Base-by-base conservation (phyloP, 495 filamentous ascomycete species). In the Penicillium steckii region DNA sequence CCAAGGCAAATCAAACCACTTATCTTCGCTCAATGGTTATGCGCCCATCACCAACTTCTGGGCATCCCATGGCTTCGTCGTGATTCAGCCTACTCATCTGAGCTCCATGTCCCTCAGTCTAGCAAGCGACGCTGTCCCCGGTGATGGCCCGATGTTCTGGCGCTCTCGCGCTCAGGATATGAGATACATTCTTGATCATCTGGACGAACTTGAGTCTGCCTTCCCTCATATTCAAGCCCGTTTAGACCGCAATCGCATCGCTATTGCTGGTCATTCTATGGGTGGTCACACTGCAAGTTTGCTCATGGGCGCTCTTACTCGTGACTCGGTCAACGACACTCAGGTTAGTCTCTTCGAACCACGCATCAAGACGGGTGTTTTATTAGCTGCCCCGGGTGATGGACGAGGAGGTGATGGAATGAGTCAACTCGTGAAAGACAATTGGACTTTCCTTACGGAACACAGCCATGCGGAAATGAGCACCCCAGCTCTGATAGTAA, bases 71-170 rank as follows among this genome's bases (percentile, higher is more conserved):
- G 74, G 73, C 44, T 76, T 75, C 56, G 69, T 65, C 10, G 74
- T 78, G 3, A 60, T 78, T 12, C 74, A 78, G 48, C 74, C 74
- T 10, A 76, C 72, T 2, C 73, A 78, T 49, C 59, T 76, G 4
- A 69, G 62, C 42, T 75, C 72, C n/a, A 42, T 53, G 29, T 61
- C 61, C 2, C 61, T 73, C 1, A 53, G 33, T 5, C 61, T 76
- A 8, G 50, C 50, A 0, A 7, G 53, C 3, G 44, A 49, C 12
- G 59, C 62, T 8, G 18, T 32, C 8, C 13, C 60, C 1, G 35
- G 35, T 8, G 65, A 71, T 24, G 57, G 44, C 2, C 54, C 57
- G 3, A 55, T 64, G 33, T 69, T 65, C 49, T 71, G 64, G 60
- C 55, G 64, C n/a, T 62, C 63, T 9, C 72, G 68, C 0, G 62